Evolutionary conservation across 2,329 filamentous ascomycete genomes (phyloP).

Genomic region (Fusarium anguioides): DNA sequence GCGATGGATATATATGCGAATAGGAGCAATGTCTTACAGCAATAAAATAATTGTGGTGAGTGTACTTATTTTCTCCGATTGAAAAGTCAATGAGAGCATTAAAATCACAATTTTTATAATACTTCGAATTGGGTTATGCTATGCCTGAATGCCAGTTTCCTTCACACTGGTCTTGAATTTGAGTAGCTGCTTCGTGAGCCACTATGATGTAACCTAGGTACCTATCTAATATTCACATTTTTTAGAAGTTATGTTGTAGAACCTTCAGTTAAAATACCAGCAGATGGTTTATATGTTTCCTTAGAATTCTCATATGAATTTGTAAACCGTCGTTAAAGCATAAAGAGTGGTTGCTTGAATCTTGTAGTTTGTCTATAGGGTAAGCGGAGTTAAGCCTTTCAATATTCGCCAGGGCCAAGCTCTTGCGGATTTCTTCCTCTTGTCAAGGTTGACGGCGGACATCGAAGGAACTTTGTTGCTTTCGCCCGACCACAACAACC

Average conservation of each 20-base stretch:
- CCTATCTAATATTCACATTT: too few species aligned
- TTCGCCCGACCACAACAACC: neutral
- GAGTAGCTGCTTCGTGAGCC: too few species aligned
- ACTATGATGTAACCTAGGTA: too few species aligned
- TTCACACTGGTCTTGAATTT: neutral
- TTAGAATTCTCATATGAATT: neutral
- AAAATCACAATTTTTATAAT: neutral
- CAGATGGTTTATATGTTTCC: too few species aligned
- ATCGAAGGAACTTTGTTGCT: neutral
- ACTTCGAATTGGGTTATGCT: neutral
- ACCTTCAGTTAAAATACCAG: too few species aligned
- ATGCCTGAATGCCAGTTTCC: too few species aligned
- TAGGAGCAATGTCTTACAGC: neutral
- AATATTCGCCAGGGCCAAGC: constrained; percentile 26
- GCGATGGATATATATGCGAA: neutral
- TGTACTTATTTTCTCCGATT: too few species aligned
- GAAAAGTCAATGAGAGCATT: neutral
- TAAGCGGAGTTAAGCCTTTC: constrained; percentile 1
- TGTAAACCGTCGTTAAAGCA: neutral
- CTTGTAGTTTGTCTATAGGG: too few species aligned
- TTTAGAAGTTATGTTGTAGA: too few species aligned
- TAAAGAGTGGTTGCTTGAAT: neutral
- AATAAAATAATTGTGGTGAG: too few species aligned
- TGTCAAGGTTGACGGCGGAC: neutral
- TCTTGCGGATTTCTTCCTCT: constrained; percentile 17